Evolutionary conservation across 148 eudicot genomes (phyloP), one percentile per base, ranked within the genome.

Genomic region (Rhododendron williamsianum): DNA sequence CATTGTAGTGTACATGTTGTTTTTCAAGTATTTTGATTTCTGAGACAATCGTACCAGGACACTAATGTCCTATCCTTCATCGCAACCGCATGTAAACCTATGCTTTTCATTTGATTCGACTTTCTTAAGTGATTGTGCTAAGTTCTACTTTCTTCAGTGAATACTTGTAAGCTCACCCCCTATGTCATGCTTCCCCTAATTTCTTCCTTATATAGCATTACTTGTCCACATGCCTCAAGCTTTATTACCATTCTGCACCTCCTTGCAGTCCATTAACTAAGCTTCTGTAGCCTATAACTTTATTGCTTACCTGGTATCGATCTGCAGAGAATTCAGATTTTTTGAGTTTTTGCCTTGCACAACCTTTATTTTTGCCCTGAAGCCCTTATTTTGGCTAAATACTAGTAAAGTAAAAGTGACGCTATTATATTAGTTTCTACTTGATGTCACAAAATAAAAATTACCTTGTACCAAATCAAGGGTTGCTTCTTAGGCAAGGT

Each of bases 391-490:
- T 58, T 35, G 27, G 46, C 71, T 54, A 81, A 46, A 81, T 58
- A 56, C 51, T 6, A 73, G 33, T 58, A 21, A 58, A 11, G 9
- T 30, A 76, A 9, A 86, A 56, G 30, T 12, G 49, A 41, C 10
- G 6, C 4, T 25, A 12, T 13, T 4, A 78, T 67, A 80, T 83
- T 89, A 92, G 91, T 93, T 88, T 90, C 86, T 92, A 90, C 93
- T 65, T 25, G 4, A 51, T 25, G 76, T 71, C 41, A 71, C 38
- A 30, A 71, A 30, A 71, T 12, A 71, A 27, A 69, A 69, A 33
- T 33, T 90, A 92, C 94, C 94, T 89, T 90, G 90, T 92, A 92
- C 94, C 94, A 92, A 69, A 85, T 87, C 84, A 92, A 78, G 60
- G 93, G 91, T 86, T 91, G 91, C 35, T 87, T 88, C 76, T 82